phyloP scores from a whole-genome alignment of 345 rosid genomes.

The Trapa incisa region DNA sequence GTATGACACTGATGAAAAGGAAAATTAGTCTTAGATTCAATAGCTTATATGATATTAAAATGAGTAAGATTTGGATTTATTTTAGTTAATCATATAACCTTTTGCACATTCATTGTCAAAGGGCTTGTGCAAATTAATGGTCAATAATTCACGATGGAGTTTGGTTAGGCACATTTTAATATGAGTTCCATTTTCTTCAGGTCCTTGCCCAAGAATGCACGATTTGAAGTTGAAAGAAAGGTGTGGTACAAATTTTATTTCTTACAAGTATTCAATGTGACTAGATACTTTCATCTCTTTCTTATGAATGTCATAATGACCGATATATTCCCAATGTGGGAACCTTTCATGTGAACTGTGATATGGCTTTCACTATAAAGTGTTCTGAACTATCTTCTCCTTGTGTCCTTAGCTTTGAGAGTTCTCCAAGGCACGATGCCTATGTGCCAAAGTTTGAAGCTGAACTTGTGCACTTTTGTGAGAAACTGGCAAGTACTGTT shows the following conservation, averaged over 20 bases:
- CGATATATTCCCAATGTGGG: not conserved
- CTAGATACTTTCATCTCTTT: not conserved
- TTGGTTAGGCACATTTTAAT: not conserved
- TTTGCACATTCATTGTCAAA: not conserved
- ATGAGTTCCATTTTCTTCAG: conserved; percentile 24
- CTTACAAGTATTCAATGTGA: not conserved
- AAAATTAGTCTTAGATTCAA: not conserved
- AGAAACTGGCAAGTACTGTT: conserved; percentile 43
- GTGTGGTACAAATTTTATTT: conserved; percentile 23
- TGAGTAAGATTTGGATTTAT: not conserved
- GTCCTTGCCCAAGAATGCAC: conserved; percentile 80
- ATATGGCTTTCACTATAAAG: not conserved
- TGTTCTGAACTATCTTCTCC: not conserved
- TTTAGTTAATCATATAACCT: not conserved
- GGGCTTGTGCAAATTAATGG: not conserved
- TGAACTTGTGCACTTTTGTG: conserved; percentile 86
- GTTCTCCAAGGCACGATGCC: conserved; percentile 63
- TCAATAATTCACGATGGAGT: not conserved
- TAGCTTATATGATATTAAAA: not conserved
- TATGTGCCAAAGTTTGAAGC: conserved; percentile 77
- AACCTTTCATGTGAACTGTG: not conserved
- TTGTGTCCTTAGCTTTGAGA: conserved; percentile 63
- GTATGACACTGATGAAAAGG: not conserved
- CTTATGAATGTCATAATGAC: not conserved
- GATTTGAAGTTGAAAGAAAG: conserved; percentile 92